Evolutionary conservation across 768 basidiomycete species (phyloP).

Genomic region (Tricholoma furcatifolium): DNA sequence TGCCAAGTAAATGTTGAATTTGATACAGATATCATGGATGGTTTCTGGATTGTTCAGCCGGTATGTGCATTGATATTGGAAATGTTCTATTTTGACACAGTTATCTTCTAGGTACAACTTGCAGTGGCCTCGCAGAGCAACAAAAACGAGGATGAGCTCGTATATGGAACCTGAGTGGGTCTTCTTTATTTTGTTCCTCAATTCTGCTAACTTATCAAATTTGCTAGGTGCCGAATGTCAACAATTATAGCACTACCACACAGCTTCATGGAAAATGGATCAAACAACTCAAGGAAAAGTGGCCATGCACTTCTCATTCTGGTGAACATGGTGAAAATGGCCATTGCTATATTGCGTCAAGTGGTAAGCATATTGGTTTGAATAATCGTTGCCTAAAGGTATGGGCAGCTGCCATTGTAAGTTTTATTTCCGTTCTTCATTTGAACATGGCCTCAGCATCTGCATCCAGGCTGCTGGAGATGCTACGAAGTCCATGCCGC

Average conservation of each 20-base stretch:
- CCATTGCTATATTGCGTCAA: conserved; percentile 11
- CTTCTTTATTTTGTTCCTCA: background rate
- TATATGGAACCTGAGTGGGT: conserved; percentile 14
- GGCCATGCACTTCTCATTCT: conserved; percentile 16
- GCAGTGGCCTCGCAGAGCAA: background rate
- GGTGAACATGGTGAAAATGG: conserved; percentile 20
- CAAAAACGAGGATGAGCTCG: conserved; percentile 13
- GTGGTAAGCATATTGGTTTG: background rate
- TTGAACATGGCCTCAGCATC: conserved; percentile 3
- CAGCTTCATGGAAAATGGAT: conserved; percentile 15
- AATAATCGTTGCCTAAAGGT: no score
- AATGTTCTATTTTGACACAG: background rate
- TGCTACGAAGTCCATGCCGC: conserved; percentile 15
- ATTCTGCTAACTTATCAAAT: background rate
- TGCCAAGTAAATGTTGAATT: conserved; percentile 14
- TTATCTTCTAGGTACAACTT: background rate
- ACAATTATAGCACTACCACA: conserved; percentile 5
- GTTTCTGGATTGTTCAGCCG: conserved; percentile 14
- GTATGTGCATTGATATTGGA: conserved; percentile 4
- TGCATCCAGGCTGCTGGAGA: conserved; percentile 15
- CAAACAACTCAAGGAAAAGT: conserved; percentile 14
- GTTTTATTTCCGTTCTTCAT: no score
- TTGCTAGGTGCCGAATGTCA: conserved; percentile 19
- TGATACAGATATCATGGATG: conserved; percentile 22
- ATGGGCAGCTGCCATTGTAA: no score